A percentile compares a stretch with the other conserved stretches of the same genome.
Conservation (phyloP, 805 yeast genomes). For the Ogataea neopini region DNA sequence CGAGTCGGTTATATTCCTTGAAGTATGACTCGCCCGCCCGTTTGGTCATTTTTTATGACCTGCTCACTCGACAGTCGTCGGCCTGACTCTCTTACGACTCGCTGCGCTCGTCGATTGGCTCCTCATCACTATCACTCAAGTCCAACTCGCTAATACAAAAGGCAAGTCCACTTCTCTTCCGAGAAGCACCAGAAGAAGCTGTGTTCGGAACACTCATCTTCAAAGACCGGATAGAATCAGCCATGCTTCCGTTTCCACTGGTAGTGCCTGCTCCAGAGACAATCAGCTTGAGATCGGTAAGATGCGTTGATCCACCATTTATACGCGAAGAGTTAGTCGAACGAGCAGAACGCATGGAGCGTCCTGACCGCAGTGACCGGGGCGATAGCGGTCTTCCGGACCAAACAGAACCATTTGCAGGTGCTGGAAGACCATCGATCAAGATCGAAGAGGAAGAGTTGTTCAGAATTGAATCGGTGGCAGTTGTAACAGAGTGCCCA, state of each 20-base stretch:
- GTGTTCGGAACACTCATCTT: conserved; percentile 11
- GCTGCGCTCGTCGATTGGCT: background rate
- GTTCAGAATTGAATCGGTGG: conserved; percentile 18
- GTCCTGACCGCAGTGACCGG: background rate
- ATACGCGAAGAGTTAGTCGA: conserved; percentile 19
- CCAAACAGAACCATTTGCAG: conserved; percentile 11
- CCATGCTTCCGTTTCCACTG: background rate
- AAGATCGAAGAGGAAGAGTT: conserved; percentile 20
- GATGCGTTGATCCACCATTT: conserved; percentile 33
- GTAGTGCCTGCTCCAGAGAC: conserved; percentile 16
- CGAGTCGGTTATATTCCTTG: no score
- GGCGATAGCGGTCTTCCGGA: conserved; percentile 5
- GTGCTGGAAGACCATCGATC: conserved; percentile 12
- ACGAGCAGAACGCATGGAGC: conserved; percentile 3
- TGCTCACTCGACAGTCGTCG: no score
- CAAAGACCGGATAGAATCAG: conserved; percentile 11
- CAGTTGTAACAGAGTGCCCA: conserved; percentile 21
- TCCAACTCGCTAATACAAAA: conserved; percentile 23
- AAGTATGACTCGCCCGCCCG: no score
- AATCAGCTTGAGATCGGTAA: conserved; percentile 40
- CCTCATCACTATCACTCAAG: conserved; percentile 18
- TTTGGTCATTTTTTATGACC: no score
- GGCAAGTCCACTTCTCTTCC: conserved; percentile 23
- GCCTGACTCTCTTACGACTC: no score
- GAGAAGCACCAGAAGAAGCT: conserved; percentile 10